Percentiles rank a stretch among this genome's conserved stretches.
Conservation (phyloP, 441 rosid genomes). For the Syzygium malaccense region DNA sequence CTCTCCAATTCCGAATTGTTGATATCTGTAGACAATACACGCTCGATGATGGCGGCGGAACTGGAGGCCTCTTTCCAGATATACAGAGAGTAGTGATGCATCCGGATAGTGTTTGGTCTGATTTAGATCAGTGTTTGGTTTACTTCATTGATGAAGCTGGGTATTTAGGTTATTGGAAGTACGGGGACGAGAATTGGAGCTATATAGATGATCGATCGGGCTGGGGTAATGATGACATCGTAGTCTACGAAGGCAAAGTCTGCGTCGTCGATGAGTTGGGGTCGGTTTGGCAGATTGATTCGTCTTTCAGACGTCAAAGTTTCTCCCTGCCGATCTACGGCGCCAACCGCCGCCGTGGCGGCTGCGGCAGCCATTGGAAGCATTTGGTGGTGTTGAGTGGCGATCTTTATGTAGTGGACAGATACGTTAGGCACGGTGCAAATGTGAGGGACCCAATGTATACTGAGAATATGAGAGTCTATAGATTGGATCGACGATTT, state of each 20-base stretch:
- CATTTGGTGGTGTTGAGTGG: neutral
- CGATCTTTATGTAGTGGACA: neutral
- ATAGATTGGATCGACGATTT: neutral
- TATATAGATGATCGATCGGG: neutral
- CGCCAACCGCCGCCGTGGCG: fast-evolving
- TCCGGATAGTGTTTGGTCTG: neutral
- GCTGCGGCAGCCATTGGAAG: fast-evolving
- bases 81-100: neutral
- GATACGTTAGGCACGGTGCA: fast-evolving
- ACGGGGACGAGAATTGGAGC: neutral
- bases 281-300: neutral
- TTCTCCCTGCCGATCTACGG: fast-evolving
- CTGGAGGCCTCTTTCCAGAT: neutral
- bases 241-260: neutral
- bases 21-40: neutral
- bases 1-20: neutral
- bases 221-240: neutral
- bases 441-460: too few relatives aligned
- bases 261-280: neutral
- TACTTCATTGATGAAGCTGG: neutral
- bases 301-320: neutral
- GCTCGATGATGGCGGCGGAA: neutral
- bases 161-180: neutral
- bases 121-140: neutral
- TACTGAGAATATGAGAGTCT: neutral